Base-by-base conservation (phyloP, 2,329 filamentous ascomycete genomes). In the Curvularia spicifera region DNA sequence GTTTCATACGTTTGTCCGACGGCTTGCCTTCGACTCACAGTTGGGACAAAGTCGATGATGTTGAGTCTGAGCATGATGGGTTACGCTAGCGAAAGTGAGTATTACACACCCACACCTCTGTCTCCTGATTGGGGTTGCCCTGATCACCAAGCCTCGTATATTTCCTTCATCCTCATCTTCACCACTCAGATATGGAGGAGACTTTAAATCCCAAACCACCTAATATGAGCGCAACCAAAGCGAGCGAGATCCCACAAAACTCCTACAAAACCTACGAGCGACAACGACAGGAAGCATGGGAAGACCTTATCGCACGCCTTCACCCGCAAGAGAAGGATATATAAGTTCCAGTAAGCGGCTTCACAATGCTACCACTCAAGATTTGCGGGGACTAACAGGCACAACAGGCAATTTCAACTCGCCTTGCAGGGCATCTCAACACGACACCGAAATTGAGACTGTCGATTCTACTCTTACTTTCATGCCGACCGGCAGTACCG, bases 271-370 rank as follows among this genome's bases (percentile, higher is more conserved):
- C 7, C 8, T 29, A 3, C 22, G 18, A 46, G 8, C 24, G 18
- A 13, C 29, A 24, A 31, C 18, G 1, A 13, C 29, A 3, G 5
- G 22, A 12, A 44, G 7, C 0, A 66, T 66, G 64, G 39, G 39
- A 0, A 18, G 12, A 0, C 4, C 52, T 0, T 62, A 44, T 12
- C 59, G 55, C 4, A 67, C 59, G 9, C 64, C 64, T 0, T 67
- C 64, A n/a, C 64, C 62, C 0, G 29, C 1, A 8, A 50, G 35
- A 1, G 52, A 55, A n/a, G 2, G 20, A 0, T 53, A 63, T 15
- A 39, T 57, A 0, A 50, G 26, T 10, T 51, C 53, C 0, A 56
- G 64, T 64, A 48, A 54, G 53, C 47, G 15, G 8, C 7, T 4
- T n/a, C 3, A 1, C n/a, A 39, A 37, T 39, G 15, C 22, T 1